phyloP scores from a whole-genome alignment of 1,284 basidiomycete species.

The Abortiporus biennis region DNA sequence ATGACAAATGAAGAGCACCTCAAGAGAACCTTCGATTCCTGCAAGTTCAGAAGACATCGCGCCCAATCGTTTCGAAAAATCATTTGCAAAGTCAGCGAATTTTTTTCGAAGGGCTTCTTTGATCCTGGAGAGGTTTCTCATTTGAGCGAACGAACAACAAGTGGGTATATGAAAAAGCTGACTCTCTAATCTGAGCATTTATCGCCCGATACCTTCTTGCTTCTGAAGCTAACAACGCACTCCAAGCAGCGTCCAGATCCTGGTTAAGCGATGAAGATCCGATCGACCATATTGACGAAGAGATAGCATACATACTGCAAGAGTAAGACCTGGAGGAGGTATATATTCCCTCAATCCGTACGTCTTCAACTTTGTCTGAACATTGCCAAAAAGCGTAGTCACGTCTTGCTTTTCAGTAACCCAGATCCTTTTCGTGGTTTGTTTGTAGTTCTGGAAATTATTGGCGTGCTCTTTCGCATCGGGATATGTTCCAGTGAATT shows the following conservation, averaged over 20 bases:
- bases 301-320: slow-evolving; percentile 37
- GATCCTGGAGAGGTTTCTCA: slow-evolving; percentile 47
- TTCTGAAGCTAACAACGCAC: slow-evolving; percentile 66
- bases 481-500: slow-evolving; percentile 70
- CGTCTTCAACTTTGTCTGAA: slow-evolving; percentile 91
- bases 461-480: slow-evolving; percentile 77
- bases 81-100: slow-evolving; percentile 83
- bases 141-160: neutral
- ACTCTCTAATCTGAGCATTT: slow-evolving; percentile 91
- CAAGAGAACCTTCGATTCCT: slow-evolving; percentile 71
- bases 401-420: slow-evolving; percentile 89
- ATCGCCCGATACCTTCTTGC: slow-evolving; percentile 77
- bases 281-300: neutral
- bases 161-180: slow-evolving; percentile 25
- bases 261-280: slow-evolving; percentile 17
- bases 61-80: slow-evolving; percentile 72
- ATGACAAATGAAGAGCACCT: slow-evolving; percentile 39
- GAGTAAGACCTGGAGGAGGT: slow-evolving; percentile 66
- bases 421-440: slow-evolving; percentile 81
- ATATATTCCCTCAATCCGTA: slow-evolving; percentile 83
- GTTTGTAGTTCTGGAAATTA: slow-evolving; percentile 80
- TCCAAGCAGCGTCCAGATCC: slow-evolving; percentile 84
- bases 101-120: slow-evolving; percentile 83
- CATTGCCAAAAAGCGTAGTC: slow-evolving; percentile 85
- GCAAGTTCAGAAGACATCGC: slow-evolving; percentile 73